Percentiles rank a stretch among this genome's conserved stretches.
phyloP scores from a whole-genome alignment of 192 early-diverging fungal species.

The Physocladia obscura region DNA sequence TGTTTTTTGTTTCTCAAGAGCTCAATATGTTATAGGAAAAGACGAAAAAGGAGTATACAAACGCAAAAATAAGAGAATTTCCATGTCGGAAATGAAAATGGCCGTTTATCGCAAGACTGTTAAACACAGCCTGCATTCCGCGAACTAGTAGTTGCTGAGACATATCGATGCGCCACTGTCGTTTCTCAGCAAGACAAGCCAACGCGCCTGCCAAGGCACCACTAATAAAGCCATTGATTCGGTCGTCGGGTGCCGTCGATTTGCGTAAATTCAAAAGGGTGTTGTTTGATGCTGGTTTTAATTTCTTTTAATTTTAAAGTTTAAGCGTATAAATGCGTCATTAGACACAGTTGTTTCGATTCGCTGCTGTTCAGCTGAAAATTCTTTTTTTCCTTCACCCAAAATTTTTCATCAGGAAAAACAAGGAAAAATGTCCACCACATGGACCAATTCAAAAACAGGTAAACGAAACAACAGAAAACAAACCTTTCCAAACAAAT shows the following conservation, averaged over 20 bases:
- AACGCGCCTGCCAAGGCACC: constrained; percentile 43
- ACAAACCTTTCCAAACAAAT: constrained; percentile 17
- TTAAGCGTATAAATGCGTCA: too few species aligned
- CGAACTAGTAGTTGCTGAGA: constrained; percentile 42
- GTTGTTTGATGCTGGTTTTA: too few species aligned
- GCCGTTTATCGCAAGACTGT: constrained; percentile 38
- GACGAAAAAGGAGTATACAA: background rate
- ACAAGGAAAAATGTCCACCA: too few species aligned
- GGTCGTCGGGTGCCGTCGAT: too few species aligned
- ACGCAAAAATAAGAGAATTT: constrained; percentile 46
- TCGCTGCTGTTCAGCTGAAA: too few species aligned
- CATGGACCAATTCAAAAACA: too few species aligned
- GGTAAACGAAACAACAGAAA: too few species aligned
- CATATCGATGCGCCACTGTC: constrained; percentile 38
- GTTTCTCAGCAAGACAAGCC: constrained; percentile 40
- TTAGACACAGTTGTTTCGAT: too few species aligned
- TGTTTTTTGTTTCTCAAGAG: background rate
- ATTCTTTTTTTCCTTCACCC: too few species aligned
- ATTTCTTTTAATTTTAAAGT: too few species aligned
- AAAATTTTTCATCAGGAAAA: background rate
- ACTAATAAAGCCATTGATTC: constrained; percentile 31
- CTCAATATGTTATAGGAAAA: background rate
- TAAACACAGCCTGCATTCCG: constrained; percentile 32
- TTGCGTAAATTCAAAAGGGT: too few species aligned
- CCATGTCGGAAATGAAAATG: constrained; percentile 45